Conservation (phyloP, 768 basidiomycete genomes). For the Phlebiopsis flavidoalba region DNA sequence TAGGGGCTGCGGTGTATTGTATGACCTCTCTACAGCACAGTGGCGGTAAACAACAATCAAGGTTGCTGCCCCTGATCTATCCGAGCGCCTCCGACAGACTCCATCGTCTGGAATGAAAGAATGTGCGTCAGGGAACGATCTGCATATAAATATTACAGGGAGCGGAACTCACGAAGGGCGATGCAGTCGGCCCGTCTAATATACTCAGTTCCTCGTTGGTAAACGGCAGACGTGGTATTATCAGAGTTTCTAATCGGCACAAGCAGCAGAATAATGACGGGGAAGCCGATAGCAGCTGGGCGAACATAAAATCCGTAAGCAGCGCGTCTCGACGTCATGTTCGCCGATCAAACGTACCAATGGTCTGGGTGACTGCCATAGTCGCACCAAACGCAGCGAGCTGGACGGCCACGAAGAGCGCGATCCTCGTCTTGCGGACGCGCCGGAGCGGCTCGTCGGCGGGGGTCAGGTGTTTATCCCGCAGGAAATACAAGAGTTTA, state of each 20-base stretch:
- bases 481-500: slow-evolving; percentile 75
- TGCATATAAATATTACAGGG: neutral
- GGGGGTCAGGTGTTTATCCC: slow-evolving; percentile 61
- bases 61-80: neutral
- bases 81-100: slow-evolving; percentile 35
- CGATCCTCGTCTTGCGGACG: slow-evolving; percentile 70
- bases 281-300: slow-evolving; percentile 85
- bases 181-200: slow-evolving; percentile 88
- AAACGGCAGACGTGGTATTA: slow-evolving; percentile 76
- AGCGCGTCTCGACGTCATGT: neutral
- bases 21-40: neutral
- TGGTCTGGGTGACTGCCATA: slow-evolving; percentile 87
- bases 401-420: slow-evolving; percentile 70
- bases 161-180: slow-evolving; percentile 58
- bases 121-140: neutral
- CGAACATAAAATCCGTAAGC: neutral
- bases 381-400: slow-evolving; percentile 82
- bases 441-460: slow-evolving; percentile 63
- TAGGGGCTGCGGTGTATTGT: neutral
- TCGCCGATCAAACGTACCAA: slow-evolving; percentile 45
- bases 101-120: slow-evolving; percentile 34
- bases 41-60: neutral
- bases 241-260: slow-evolving; percentile 66
- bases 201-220: slow-evolving; percentile 72
- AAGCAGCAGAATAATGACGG: slow-evolving; percentile 79